phyloP scores from a whole-genome alignment of 345 rosid species.

The Syzygium grande region DNA sequence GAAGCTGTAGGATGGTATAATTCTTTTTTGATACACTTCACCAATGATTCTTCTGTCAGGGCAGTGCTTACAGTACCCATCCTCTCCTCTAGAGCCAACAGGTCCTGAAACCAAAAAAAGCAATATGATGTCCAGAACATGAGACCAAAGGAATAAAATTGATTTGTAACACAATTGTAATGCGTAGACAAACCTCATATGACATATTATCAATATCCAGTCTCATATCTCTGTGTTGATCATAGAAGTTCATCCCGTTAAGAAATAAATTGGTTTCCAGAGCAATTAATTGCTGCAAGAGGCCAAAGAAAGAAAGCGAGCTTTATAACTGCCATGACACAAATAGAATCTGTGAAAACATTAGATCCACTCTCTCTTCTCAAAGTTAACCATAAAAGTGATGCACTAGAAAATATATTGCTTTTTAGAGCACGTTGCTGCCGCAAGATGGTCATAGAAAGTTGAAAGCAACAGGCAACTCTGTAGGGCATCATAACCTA shows the following conservation, averaged over 20 bases:
- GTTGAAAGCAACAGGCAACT: background rate
- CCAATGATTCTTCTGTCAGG: constrained; percentile 71
- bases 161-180: background rate
- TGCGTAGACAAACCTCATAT: constrained; percentile 60
- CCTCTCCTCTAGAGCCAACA: constrained; percentile 90
- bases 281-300: constrained; percentile 75
- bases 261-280: constrained; percentile 75
- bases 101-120: constrained; percentile 39
- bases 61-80: constrained; percentile 97
- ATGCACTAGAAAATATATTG: constrained; percentile 55
- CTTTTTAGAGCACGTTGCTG: constrained; percentile 74
- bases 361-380: constrained; percentile 71
- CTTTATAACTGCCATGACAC: background rate
- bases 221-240: constrained; percentile 94
- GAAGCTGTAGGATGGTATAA: constrained; percentile 27
- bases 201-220: constrained; percentile 96
- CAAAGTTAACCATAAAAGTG: constrained; percentile 75
- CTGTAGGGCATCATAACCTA: constrained; percentile 1
- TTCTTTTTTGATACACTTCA: constrained; percentile 55
- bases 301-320: background rate
- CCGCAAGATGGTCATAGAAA: constrained; percentile 28
- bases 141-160: background rate
- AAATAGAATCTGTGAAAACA: background rate
- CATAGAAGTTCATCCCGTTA: constrained; percentile 60
- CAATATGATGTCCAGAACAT: background rate